Conservation (phyloP, 1,284 basidiomycete genomes). For the Cutaneotrichosporon arboriforme region DNA sequence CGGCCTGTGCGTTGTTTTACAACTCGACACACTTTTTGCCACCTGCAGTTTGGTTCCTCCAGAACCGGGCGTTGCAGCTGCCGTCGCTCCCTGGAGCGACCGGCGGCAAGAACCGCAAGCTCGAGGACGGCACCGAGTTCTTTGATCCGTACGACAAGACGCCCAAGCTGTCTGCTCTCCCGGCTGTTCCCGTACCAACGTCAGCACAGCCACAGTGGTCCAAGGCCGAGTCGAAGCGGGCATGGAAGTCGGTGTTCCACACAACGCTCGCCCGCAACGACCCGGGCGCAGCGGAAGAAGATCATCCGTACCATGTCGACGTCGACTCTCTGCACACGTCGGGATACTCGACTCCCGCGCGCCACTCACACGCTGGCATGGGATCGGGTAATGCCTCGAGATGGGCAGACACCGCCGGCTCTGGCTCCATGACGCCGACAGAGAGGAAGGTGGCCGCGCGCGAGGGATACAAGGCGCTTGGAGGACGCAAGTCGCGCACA, state of each 20-base stretch:
- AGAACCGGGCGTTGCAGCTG: slow-evolving; percentile 49
- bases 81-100: slow-evolving; percentile 46
- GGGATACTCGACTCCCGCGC: slow-evolving; percentile 66
- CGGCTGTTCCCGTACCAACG: slow-evolving; percentile 53
- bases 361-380: slow-evolving; percentile 41
- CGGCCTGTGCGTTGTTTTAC: too few species aligned
- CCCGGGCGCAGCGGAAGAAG: slow-evolving; percentile 20
- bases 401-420: slow-evolving; percentile 26
- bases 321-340: slow-evolving; percentile 49
- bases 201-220: slow-evolving; percentile 46
- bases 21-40: too few species aligned
- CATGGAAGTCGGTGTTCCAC: slow-evolving; percentile 41
- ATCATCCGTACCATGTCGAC: slow-evolving; percentile 41
- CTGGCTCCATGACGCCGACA: slow-evolving; percentile 43
- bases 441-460: slow-evolving; percentile 76
- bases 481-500: slow-evolving; percentile 64
- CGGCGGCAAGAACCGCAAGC: slow-evolving; percentile 48
- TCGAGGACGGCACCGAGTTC: slow-evolving; percentile 43
- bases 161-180: slow-evolving; percentile 47
- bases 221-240: slow-evolving; percentile 45
- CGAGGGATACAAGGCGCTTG: slow-evolving; percentile 80
- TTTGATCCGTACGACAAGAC: slow-evolving; percentile 48
- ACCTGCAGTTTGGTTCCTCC: slow-evolving; percentile 77
- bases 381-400: slow-evolving; percentile 35
- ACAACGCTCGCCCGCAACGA: slow-evolving; percentile 36